These are phyloP conservation scores for Saturnispora galanensis DNA, from an alignment of 805 yeast genomes.

Conservation along the genomic window DNA sequence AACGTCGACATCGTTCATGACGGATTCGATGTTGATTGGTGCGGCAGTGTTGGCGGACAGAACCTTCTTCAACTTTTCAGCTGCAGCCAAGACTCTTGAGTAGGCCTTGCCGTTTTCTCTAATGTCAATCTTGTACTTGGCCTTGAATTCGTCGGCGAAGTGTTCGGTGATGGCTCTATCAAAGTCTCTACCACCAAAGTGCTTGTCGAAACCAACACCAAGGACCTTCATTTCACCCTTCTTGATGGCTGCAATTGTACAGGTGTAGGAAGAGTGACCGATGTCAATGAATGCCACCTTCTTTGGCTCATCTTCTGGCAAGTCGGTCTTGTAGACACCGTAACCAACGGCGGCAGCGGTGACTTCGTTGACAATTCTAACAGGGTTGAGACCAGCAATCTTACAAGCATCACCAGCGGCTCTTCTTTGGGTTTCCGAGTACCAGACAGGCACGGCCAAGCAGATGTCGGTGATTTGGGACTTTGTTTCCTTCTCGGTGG, in stretches of 20 bases:
- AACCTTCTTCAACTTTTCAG: conserved; percentile 92
- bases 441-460: conserved; percentile 95
- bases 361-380: conserved; percentile 92
- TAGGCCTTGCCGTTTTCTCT: conserved; percentile 88
- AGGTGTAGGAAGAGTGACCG: conserved; percentile 93
- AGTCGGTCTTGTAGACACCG: conserved; percentile 95
- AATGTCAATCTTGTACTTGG: conserved; percentile 89
- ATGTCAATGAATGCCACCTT: conserved; percentile 90
- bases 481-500: conserved; percentile 74
- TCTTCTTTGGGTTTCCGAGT: conserved; percentile 92
- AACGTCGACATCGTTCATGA: conserved; percentile 95
- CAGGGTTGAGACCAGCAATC: conserved; percentile 96
- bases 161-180: conserved; percentile 91
- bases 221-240: conserved; percentile 92
- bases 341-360: conserved; percentile 99
- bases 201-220: conserved; percentile 88
- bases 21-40: conserved; percentile 90
- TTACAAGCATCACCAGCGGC: conserved; percentile 91
- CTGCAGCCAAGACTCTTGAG: conserved; percentile 82
- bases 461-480: conserved; percentile 77
- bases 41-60: conserved; percentile 92
- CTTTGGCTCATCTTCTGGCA: conserved; percentile 89
- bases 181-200: conserved; percentile 97
- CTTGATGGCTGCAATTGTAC: conserved; percentile 81
- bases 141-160: conserved; percentile 86